Conservation (phyloP, 257 asterid species). For the Forsythia viridissima region DNA sequence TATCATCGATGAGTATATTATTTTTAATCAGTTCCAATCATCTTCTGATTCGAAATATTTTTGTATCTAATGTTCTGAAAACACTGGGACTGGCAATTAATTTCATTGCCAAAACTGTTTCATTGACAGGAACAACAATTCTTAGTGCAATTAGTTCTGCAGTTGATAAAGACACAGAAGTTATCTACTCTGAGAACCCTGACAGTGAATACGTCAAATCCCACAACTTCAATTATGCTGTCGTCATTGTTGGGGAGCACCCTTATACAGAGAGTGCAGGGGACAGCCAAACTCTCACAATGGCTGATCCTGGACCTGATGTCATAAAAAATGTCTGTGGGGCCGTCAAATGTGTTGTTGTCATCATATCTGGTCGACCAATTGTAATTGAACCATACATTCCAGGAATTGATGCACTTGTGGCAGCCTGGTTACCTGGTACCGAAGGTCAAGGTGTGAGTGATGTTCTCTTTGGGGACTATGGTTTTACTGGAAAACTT, state of each 20-base stretch:
- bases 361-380: conserved; percentile 75
- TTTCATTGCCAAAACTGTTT: conserved; percentile 9
- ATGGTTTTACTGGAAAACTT: conserved; percentile 63
- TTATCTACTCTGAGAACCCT: conserved; percentile 63
- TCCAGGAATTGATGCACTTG: conserved; percentile 60
- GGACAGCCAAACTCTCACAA: conserved; percentile 66
- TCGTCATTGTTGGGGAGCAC: conserved; percentile 76
- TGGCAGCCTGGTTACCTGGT: conserved; percentile 93
- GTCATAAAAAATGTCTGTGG: conserved; percentile 66
- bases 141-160: conserved; percentile 66
- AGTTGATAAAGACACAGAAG: conserved; percentile 60
- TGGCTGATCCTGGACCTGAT: conserved; percentile 70
- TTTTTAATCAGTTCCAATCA: neutral
- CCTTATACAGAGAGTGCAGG: conserved; percentile 81
- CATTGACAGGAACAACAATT: conserved; percentile 72
- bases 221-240: conserved; percentile 60
- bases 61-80: neutral
- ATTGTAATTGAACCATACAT: conserved; percentile 65
- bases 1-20: neutral
- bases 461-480: conserved; percentile 82
- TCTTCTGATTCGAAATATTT: neutral
- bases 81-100: neutral
- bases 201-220: conserved; percentile 53
- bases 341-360: conserved; percentile 58
- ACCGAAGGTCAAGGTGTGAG: conserved; percentile 86